Conservation (phyloP, 768 basidiomycete species). For the Boletus eberwhitei region DNA sequence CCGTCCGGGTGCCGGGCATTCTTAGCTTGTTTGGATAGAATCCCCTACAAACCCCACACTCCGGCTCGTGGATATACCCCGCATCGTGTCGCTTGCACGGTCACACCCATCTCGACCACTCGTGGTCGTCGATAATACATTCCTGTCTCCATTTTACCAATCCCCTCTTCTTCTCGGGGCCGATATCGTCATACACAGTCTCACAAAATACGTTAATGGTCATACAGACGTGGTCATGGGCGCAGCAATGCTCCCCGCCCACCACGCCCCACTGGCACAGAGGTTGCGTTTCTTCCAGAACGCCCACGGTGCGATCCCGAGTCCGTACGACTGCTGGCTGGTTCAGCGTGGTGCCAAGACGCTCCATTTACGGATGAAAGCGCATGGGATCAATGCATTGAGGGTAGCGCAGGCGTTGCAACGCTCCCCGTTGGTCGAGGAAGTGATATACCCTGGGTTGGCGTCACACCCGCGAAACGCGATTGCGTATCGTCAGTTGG, state of each 20-base stretch:
- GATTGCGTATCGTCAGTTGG: constrained; percentile 59
- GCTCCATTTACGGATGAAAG: constrained; percentile 80
- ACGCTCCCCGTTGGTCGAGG: constrained; percentile 56
- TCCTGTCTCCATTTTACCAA: constrained; percentile 88
- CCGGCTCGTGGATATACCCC: constrained; percentile 75
- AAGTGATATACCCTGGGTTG: constrained; percentile 86
- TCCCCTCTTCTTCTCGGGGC: constrained; percentile 84
- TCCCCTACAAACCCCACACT: constrained; percentile 94
- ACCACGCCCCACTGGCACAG: constrained; percentile 44
- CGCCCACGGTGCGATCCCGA: constrained; percentile 80
- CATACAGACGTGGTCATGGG: constrained; percentile 95
- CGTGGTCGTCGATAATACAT: constrained; percentile 92
- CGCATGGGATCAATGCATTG: constrained; percentile 83
- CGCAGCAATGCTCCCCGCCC: constrained; percentile 64
- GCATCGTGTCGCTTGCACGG: constrained; percentile 63
- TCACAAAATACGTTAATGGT: constrained; percentile 92
- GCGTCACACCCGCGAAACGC: constrained; percentile 61
- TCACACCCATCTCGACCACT: constrained; percentile 64
- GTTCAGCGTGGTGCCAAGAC: constrained; percentile 91
- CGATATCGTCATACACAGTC: constrained; percentile 78
- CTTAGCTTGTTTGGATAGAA: constrained; percentile 90
- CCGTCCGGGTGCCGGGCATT: neutral
- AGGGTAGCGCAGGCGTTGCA: constrained; percentile 63
- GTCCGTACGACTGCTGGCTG: constrained; percentile 86
- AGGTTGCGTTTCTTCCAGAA: constrained; percentile 87